Evolutionary conservation across 106 monocot species (phyloP).

Genomic region (Dendrobium huoshanense): DNA sequence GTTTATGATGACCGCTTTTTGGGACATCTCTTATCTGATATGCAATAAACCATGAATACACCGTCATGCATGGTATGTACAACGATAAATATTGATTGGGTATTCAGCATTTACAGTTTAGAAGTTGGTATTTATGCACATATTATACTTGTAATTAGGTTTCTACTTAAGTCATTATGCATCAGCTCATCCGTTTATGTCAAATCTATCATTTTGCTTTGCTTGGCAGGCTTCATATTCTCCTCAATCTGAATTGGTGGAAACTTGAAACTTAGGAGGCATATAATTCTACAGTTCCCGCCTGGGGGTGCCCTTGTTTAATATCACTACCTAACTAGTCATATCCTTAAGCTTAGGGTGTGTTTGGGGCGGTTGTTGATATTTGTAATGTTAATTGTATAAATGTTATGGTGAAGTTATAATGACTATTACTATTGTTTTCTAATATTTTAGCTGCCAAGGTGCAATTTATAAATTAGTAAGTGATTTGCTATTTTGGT

Average conservation of each 20-base stretch:
- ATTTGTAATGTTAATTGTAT: no score
- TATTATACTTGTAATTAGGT: background rate
- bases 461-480: no score
- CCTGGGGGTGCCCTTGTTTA: background rate
- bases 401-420: no score
- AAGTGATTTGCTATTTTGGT: no score
- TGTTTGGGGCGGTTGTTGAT: no score
- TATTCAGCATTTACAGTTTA: background rate
- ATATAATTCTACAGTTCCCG: background rate
- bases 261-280: background rate
- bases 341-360: background rate
- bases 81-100: background rate
- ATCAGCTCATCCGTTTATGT: background rate
- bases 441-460: no score
- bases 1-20: background rate
- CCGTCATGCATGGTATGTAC: background rate
- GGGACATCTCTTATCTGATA: background rate
- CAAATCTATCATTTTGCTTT: background rate
- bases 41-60: background rate
- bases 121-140: background rate
- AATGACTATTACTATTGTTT: no score
- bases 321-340: background rate
- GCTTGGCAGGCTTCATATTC: background rate
- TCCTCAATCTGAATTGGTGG: no score
- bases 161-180: no score